Percentiles rank a stretch among this genome's conserved stretches.
Evolutionary conservation across 371 early-diverging fungal genomes (phyloP).

Genomic region (Mortierella sp.): DNA sequence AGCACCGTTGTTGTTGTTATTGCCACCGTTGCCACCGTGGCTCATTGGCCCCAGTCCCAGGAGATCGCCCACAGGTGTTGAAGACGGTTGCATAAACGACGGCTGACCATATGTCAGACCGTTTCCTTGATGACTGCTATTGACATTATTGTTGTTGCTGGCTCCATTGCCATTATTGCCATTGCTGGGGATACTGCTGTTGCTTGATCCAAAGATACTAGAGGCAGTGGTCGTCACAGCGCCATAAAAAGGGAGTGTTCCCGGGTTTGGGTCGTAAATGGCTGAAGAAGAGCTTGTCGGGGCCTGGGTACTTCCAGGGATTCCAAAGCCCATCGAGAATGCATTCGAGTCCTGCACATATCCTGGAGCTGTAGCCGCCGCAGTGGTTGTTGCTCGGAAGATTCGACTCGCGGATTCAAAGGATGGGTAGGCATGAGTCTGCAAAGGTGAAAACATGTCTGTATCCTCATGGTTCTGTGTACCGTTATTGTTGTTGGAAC

Average conservation of each 20-base stretch:
- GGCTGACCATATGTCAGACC: conserved; percentile 22
- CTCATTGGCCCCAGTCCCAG: conserved; percentile 30
- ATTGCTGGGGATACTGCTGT: conserved; percentile 23
- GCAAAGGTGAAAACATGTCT: conserved; percentile 48
- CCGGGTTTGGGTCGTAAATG: conserved; percentile 19
- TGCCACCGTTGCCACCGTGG: conserved; percentile 1
- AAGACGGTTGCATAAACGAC: conserved; percentile 25
- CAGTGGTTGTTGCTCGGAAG: conserved; percentile 17
- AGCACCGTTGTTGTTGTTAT: background rate
- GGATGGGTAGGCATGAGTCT: conserved; percentile 34
- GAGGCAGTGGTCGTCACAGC: conserved; percentile 6
- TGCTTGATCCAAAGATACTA: background rate
- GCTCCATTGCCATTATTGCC: conserved; percentile 16
- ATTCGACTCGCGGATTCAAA: conserved; percentile 31
- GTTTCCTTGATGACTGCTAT: background rate
- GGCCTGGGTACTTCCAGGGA: conserved; percentile 6
- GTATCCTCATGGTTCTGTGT: conserved; percentile 17
- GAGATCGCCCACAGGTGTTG: conserved; percentile 42
- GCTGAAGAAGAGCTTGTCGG: background rate
- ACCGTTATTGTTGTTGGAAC: background rate
- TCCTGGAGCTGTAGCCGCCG: conserved; percentile 6
- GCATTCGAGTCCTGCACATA: conserved; percentile 11
- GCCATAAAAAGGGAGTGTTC: conserved; percentile 25
- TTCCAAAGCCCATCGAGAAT: conserved; percentile 21
- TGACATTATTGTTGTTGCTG: background rate